These are phyloP conservation scores for Cladosporium sp. DNA, from an alignment of 2,329 filamentous ascomycete genomes.

Conservation along the genomic window DNA sequence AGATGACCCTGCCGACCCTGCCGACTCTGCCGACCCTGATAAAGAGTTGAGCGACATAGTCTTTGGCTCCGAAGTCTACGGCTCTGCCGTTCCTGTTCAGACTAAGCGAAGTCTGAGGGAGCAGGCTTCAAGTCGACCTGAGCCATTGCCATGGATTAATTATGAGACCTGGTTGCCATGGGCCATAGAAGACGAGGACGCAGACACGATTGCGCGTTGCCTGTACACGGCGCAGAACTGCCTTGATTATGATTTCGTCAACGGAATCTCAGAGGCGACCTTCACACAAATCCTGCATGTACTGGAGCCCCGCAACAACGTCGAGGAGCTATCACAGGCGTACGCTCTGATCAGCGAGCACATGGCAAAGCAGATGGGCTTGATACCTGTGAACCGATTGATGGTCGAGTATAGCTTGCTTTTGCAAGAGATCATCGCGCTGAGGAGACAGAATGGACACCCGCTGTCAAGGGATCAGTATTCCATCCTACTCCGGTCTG, in stretches of 20 bases:
- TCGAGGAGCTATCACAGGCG: slow-evolving; percentile 49
- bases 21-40: neutral
- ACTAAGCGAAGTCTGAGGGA: neutral
- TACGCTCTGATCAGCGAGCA: slow-evolving; percentile 53
- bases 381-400: slow-evolving; percentile 40
- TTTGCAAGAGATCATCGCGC: slow-evolving; percentile 40
- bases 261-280: slow-evolving; percentile 52
- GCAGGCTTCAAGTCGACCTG: neutral
- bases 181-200: slow-evolving; percentile 26
- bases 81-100: neutral
- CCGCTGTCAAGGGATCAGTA: slow-evolving; percentile 50
- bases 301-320: slow-evolving; percentile 54
- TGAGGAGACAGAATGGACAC: slow-evolving; percentile 40
- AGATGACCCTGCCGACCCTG: neutral
- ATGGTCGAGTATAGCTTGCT: slow-evolving; percentile 43
- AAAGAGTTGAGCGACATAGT: neutral
- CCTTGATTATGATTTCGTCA: slow-evolving; percentile 33
- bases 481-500: slow-evolving; percentile 54
- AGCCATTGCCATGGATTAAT: slow-evolving; percentile 26
- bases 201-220: slow-evolving; percentile 30
- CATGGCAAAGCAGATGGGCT: slow-evolving; percentile 45
- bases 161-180: slow-evolving; percentile 26
- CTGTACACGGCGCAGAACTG: slow-evolving; percentile 27
- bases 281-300: slow-evolving; percentile 65
- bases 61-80: neutral